Conservation (phyloP, 2,329 filamentous ascomycete genomes). For the Orbilia brochopaga region DNA sequence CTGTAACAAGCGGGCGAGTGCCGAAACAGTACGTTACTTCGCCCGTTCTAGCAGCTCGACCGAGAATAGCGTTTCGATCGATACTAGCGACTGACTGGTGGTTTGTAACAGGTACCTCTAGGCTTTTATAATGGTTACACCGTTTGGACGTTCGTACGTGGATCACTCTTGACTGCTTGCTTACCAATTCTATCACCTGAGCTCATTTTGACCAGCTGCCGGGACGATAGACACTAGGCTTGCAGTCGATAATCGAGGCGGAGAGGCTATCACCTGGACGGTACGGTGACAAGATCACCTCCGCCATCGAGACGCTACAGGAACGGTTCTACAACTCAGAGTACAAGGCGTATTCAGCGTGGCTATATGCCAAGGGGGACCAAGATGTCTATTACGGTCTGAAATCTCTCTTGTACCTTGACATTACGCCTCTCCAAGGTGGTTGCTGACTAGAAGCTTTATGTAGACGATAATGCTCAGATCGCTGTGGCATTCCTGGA, state of each 20-base stretch:
- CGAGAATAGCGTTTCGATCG: too few relatives aligned
- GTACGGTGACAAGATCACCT: conserved; percentile 35
- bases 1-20: conserved; percentile 42
- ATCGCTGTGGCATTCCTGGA: conserved; percentile 41
- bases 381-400: conserved; percentile 44
- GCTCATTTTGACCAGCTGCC: conserved; percentile 6
- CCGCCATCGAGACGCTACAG: conserved; percentile 40
- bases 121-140: conserved; percentile 48
- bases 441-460: neutral
- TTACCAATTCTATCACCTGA: neutral
- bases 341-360: conserved; percentile 45
- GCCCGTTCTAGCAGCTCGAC: too few relatives aligned
- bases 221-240: conserved; percentile 19
- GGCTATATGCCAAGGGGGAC: conserved; percentile 40
- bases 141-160: conserved; percentile 48
- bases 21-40: conserved; percentile 28
- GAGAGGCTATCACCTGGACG: conserved; percentile 33
- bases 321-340: conserved; percentile 45
- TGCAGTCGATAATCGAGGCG: conserved; percentile 46
- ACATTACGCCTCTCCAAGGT: neutral
- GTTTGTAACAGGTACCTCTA: conserved; percentile 27
- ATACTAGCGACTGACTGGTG: neutral
- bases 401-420: neutral
- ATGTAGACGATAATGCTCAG: conserved; percentile 43
- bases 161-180: neutral